Evolutionary conservation across 805 yeast species (phyloP), one percentile per base, ranked within the genome.

Genomic region (Kodamaea hsintzibuensis): DNA sequence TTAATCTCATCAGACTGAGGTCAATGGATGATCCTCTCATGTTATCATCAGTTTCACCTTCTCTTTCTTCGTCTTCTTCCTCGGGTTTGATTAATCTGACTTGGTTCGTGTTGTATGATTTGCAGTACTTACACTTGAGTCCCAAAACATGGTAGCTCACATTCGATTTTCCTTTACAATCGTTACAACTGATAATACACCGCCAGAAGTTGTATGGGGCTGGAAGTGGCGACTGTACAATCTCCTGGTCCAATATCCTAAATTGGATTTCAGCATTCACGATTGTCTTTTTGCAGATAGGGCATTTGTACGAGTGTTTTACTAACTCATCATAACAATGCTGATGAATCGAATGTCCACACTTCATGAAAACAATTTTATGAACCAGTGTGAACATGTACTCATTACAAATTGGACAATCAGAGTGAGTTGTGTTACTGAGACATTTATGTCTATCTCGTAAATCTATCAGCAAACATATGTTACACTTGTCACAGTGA

Each of bases 291-390:
- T 90, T 86, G 66, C 98, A 92, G 1, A 89, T 80, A 1, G 98
- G 98, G 68, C 98, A 92, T 67, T 90, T 89, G 76, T 91, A 92
- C 13, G 89, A 83, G 65, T 88, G 91, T 60, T 84, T 81, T n/a
- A 89, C 82, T 66, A 88, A 85, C 59, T 89, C 93, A 57, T 86
- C 86, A 67, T 84, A 91, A 68, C 98, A 92, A 25, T 69, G 64
- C 67, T 91, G 90, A 71, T 92, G 98, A 55, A 92, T 92, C 39
- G 96, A 89, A 70, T 92, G 98, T 1, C 98, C 97, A 71, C 98
- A 92, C 48, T 80, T 76, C 97, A 92, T 91, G 67, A 92, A 91
- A 17, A 91, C 96, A 43, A 91, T 96, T 9, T 91, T 86, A 65
- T 77, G 80, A 6, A 88, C 83, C 3, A 95, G 86, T 13, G 91